Base-by-base conservation (phyloP, 2,329 filamentous ascomycete genomes). In the Arthrinium phaeospermum region DNA sequence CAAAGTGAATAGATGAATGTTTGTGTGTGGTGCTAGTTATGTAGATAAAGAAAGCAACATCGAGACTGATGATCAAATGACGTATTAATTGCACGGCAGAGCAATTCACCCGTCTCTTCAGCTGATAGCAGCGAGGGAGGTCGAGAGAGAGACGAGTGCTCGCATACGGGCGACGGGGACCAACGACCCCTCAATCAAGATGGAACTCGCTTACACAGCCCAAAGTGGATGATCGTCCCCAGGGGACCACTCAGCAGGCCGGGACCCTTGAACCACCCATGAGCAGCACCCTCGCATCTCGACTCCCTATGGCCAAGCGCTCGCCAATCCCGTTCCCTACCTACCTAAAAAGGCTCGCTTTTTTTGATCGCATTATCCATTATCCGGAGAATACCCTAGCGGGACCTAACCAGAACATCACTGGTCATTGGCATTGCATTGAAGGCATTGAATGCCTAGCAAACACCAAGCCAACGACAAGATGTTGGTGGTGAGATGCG, bases 121-220 rank as follows among this genome's bases (percentile, higher is more conserved):
- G 51, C 27, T 6, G 51, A 34, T 61, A 30, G 24, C 27, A 61
- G 53, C 7, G 30, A 22, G 53, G 7, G 37, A 61, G 30, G 30
- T 7, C 13, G 51, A 5, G 34, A 61, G 27, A 57, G 27, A 57
- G 6, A 57, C 22, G 51, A 34, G 30, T 61, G 53, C 34, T 41
- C n/a, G 57, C 57, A 64, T 64, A 41, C 41, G 57, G 57, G 34
- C 3, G 34, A 64, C 57, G n/a, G 19, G 51, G 57, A 37, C 34
- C 57, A 24, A 16, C 57, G 34, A 64, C 57, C 57, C 57, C 57
- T 64, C 57, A 64, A 64, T 64, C 57, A 64, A 64, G 57, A 64
- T 64, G 57, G 57, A 64, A 64, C 57, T 64, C 34, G 57, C 57
- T 64, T n/a, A n/a, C 57, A n/a, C 22, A 14, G 57, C 57, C 57